phyloP scores from a whole-genome alignment of 2,329 filamentous ascomycete genomes.

The Fusarium xylarioides region DNA sequence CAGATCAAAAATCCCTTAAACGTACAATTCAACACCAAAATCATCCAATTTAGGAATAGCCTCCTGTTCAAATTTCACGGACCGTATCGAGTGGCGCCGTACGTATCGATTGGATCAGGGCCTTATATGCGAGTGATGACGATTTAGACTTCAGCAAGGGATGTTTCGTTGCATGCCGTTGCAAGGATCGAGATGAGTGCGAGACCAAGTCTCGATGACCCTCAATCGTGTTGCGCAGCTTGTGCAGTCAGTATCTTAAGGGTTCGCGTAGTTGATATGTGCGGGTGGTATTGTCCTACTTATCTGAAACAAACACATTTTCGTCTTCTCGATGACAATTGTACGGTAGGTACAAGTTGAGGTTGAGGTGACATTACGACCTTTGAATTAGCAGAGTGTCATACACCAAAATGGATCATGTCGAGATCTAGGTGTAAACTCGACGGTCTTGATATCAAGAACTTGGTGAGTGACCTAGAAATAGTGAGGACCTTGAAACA shows the following conservation, averaged over 20 bases:
- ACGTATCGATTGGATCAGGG: too few species aligned
- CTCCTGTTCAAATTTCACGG: too few species aligned
- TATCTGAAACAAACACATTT: neutral
- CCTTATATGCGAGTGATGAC: neutral
- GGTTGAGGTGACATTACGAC: neutral
- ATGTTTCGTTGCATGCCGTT: slow-evolving; percentile 17
- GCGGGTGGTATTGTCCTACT: too few species aligned
- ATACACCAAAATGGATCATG: neutral
- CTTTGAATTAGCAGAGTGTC: neutral
- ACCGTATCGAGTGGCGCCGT: too few species aligned
- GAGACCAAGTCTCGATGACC: neutral
- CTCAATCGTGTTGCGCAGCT: neutral
- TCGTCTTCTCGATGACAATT: neutral
- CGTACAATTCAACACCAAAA: too few species aligned
- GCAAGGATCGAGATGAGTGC: slow-evolving; percentile 17
- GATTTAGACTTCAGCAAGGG: slow-evolving; percentile 3
- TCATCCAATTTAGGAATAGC: too few species aligned
- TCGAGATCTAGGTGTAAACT: neutral
- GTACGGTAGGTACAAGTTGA: neutral
- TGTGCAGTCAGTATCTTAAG: neutral
- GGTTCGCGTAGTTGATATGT: neutral
- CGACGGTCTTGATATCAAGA: neutral
- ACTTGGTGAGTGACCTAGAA: neutral
- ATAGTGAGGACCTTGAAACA: neutral
- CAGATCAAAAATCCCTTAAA: too few species aligned